Evolutionary conservation across 805 yeast genomes (phyloP).

Genomic region (Metschnikowia amazonensis): DNA sequence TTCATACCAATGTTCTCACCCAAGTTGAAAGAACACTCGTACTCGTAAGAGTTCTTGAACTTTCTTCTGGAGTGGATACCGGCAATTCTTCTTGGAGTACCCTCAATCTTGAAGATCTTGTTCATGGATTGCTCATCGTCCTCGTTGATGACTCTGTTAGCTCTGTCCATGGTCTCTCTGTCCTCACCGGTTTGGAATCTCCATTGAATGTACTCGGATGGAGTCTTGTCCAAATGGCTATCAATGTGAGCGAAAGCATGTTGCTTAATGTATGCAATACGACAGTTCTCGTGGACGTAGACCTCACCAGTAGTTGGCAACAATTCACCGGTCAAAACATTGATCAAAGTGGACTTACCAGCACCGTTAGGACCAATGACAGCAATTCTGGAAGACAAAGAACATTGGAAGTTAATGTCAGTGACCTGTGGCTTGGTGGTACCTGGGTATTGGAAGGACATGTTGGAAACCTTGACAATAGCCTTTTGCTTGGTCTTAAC

Average conservation of each 20-base stretch:
- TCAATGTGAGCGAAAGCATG: slow-evolving; percentile 99
- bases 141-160: slow-evolving; percentile 97
- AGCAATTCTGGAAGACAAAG: slow-evolving; percentile 98
- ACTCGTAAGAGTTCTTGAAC: slow-evolving; percentile 99
- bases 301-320: slow-evolving; percentile 98
- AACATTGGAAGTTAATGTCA: slow-evolving; percentile 96
- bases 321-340: slow-evolving; percentile 98
- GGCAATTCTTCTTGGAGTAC: slow-evolving; percentile 95
- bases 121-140: slow-evolving; percentile 97
- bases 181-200: slow-evolving; percentile 99
- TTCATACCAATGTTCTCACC: slow-evolving; percentile 99
- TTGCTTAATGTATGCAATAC: slow-evolving; percentile 99
- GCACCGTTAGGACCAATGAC: slow-evolving; percentile 99
- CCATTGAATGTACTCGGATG: slow-evolving; percentile 99
- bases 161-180: slow-evolving; percentile 99
- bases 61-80: slow-evolving; percentile 96
- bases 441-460: slow-evolving; percentile 99
- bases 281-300: slow-evolving; percentile 98
- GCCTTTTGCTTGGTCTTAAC: slow-evolving; percentile 99
- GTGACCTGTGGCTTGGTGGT: slow-evolving; percentile 90
- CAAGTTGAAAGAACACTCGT: slow-evolving; percentile 94
- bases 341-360: slow-evolving; percentile 98
- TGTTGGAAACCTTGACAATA: slow-evolving; percentile 94
- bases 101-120: slow-evolving; percentile 98
- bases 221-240: slow-evolving; percentile 97